These are phyloP conservation scores for Rhynchosporium agropyri DNA, from an alignment of 2,329 filamentous ascomycete species.

Conservation along the genomic window DNA sequence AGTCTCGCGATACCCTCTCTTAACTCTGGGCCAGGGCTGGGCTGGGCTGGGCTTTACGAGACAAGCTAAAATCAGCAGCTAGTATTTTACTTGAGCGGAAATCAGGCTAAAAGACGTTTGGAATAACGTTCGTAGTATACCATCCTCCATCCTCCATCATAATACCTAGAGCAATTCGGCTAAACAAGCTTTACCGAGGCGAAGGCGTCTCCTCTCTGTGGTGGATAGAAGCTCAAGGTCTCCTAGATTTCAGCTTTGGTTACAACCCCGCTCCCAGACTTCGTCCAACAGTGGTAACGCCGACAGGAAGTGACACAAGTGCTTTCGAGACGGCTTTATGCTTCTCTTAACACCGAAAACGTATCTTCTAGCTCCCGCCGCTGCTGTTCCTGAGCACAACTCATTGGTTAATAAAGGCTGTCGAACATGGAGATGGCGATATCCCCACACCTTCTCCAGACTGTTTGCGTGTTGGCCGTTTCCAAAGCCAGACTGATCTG, in stretches of 20 bases:
- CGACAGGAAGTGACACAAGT: background rate
- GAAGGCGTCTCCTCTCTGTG: background rate
- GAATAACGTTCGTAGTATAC: no score
- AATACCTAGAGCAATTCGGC: background rate
- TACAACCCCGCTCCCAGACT: background rate
- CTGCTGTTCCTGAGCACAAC: background rate
- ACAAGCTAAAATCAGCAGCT: no score
- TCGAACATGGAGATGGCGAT: conserved; percentile 4
- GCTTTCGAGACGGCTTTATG: background rate
- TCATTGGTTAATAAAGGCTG: background rate
- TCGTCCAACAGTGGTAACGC: background rate
- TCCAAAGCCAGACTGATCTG: background rate
- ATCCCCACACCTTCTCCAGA: conserved; percentile 11
- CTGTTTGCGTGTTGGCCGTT: conserved; percentile 16
- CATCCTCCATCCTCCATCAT: background rate
- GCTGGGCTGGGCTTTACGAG: no score
- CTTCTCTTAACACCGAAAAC: conserved; percentile 1
- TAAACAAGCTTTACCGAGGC: conserved; percentile 6
- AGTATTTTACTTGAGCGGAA: no score
- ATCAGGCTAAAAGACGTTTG: no score
- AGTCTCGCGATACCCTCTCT: no score
- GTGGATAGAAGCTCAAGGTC: background rate
- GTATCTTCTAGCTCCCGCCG: background rate
- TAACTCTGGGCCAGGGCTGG: no score
- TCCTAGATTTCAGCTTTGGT: background rate